Base-by-base conservation (phyloP, 768 basidiomycete genomes). In the Suillus discolor region DNA sequence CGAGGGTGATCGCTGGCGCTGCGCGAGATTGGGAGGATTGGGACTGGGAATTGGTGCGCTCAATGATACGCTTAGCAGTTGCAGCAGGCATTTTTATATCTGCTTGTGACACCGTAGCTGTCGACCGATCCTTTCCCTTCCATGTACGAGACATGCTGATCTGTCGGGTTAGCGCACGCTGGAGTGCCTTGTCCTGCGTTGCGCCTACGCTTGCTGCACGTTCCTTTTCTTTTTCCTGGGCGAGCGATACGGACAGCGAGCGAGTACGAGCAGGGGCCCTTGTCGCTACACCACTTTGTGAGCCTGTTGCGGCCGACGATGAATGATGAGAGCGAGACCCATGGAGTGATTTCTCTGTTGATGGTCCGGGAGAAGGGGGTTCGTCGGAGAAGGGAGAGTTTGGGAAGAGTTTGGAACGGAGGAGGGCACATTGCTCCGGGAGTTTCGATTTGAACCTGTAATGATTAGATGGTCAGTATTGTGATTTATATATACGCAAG, bases 81-180 rank as follows among this genome's bases (percentile, higher is more conserved):
- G 68, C 69, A 42, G 61, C 62, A 0, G 38, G 51, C 55, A 62
- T 65, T 62, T 72, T 75, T 5, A 67, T 64, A n/a, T 72, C 61
- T 23, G 63, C 62, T 25, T 66, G 65, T 49, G 70, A 65, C 25
- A 67, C 71, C 67, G 67, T 23, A 67, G 66, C 23, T 51, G 61
- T 25, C 42, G 53, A 23, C 61, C 66, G n/a, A 51, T 57, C 60
- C 69, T 82, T 64, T 55, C 81, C 81, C 71, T 87, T 91, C 77
- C 92, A 91, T 28, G 78, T 83, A 39, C 90, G 83, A 20, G 87
- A 87, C 91, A 93, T 93, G 76, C 89, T 92, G 67, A 92, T 81
- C 72, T 93, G 90, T 39, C 89, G 83, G 65, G 82, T 87, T n/a
- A 92, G 76, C 1, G 84, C 77, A 12, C 84, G 82, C 67, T 85